Conservation (phyloP, 2,329 filamentous ascomycete genomes). For the Pochonia chlamydosporia region DNA sequence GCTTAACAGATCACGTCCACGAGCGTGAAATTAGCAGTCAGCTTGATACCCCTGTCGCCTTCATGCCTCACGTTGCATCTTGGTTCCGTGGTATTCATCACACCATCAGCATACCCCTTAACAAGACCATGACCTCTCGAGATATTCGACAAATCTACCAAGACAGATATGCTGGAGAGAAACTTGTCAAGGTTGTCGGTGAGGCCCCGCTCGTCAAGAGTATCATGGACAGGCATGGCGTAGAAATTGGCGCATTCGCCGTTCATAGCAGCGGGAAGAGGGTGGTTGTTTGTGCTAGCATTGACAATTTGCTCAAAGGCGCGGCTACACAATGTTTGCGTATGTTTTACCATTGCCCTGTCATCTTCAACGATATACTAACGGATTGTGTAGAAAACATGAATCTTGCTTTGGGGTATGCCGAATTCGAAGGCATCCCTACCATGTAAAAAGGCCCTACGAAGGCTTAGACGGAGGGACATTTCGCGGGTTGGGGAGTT, state of each 20-base stretch:
- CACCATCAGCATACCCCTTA: slow-evolving; percentile 84
- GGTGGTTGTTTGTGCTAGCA: slow-evolving; percentile 84
- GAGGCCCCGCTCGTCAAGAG: slow-evolving; percentile 81
- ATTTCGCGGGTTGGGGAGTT: no score
- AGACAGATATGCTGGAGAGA: slow-evolving; percentile 92
- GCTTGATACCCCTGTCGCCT: slow-evolving; percentile 68
- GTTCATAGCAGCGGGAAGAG: slow-evolving; percentile 84
- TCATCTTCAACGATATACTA: slow-evolving; percentile 41
- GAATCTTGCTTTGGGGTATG: slow-evolving; percentile 85
- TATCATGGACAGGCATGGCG: slow-evolving; percentile 78
- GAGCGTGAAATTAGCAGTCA: slow-evolving; percentile 83
- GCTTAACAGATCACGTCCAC: slow-evolving; percentile 79
- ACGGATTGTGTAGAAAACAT: slow-evolving; percentile 67
- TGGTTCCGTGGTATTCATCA: slow-evolving; percentile 95
- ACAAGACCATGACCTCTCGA: slow-evolving; percentile 79
- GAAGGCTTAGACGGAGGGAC: no score
- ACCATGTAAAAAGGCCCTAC: slow-evolving; percentile 27
- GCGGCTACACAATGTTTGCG: slow-evolving; percentile 88
- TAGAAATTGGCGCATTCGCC: slow-evolving; percentile 94
- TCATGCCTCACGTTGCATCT: slow-evolving; percentile 89
- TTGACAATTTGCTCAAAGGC: slow-evolving; percentile 91
- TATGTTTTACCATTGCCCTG: slow-evolving; percentile 41
- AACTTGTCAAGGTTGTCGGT: slow-evolving; percentile 85
- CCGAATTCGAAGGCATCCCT: slow-evolving; percentile 84
- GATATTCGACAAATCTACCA: slow-evolving; percentile 94